Percentiles rank a stretch among this genome's conserved stretches.
These are phyloP conservation scores for Talaromyces liani DNA, from an alignment of 495 filamentous ascomycete genomes.

Conservation along the genomic window DNA sequence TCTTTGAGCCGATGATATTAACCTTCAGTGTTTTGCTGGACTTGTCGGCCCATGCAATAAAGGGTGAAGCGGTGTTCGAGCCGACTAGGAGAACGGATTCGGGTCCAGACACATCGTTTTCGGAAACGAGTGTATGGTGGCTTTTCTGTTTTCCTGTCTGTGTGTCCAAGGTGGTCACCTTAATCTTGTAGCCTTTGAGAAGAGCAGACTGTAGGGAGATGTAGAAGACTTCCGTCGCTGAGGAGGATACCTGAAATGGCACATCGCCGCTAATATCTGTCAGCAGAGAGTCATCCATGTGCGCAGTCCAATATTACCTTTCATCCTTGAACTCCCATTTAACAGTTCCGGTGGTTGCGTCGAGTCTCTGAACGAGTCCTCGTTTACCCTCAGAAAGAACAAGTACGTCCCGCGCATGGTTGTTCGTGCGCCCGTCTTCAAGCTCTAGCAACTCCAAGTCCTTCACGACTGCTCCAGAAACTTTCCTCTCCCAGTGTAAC, in stretches of 20 bases:
- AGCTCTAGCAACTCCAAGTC: constrained; percentile 78
- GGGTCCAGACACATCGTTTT: constrained; percentile 58
- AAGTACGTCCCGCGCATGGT: constrained; percentile 57
- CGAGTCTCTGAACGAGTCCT: constrained; percentile 60
- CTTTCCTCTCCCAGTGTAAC: constrained; percentile 61
- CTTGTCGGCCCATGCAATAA: constrained; percentile 78
- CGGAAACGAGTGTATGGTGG: constrained; percentile 60
- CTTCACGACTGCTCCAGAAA: constrained; percentile 49
- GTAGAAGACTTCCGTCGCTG: constrained; percentile 64
- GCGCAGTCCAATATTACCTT: constrained; percentile 31
- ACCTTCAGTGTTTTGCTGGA: constrained; percentile 59
- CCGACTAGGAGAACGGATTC: constrained; percentile 74
- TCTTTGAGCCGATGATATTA: constrained; percentile 74
- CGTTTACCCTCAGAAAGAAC: constrained; percentile 51
- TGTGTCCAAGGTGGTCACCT: constrained; percentile 63
- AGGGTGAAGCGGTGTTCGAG: constrained; percentile 71
- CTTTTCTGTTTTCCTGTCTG: constrained; percentile 59
- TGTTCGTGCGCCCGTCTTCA: constrained; percentile 42
- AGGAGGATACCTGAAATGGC: constrained; percentile 74
- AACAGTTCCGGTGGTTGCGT: constrained; percentile 62
- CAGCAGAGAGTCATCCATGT: constrained; percentile 8
- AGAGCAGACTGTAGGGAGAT: constrained; percentile 64
- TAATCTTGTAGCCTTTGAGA: constrained; percentile 61
- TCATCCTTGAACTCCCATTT: constrained; percentile 69
- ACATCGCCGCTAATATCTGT: constrained; percentile 49